Base-by-base conservation (phyloP, 352 stramenopile genomes). In the Thraustochytrium sp. region DNA sequence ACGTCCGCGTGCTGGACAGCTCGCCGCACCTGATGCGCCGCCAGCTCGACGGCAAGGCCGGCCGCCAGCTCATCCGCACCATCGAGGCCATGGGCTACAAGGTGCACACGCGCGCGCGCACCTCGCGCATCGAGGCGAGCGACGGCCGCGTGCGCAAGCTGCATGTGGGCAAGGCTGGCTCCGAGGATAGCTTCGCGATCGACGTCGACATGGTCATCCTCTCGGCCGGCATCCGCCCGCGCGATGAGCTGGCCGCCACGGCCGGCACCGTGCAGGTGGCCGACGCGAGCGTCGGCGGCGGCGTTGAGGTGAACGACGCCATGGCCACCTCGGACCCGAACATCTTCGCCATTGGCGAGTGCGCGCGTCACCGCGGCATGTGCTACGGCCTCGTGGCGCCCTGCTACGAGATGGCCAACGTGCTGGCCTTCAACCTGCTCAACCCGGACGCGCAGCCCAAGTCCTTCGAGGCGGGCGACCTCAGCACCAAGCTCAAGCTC, bases 401-500 rank as follows among this genome's bases (percentile, higher is more conserved):
- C 0, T 92, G 93, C 26, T 96, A 97, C 86, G 89, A 93, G 49
- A 97, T 97, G 93, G 92, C 93, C 1, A 91, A 93, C 75, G 90
- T 91, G 16, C 88, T 93, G 59, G 91, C 93, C 18, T 94, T 95
- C 83, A 91, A 93, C 80, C 85, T 97, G 26, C 89, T 90, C 0
- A 75, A 89, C 49, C 46, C 37, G 31, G 3, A 34, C 36, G 82
- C 72, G 11, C 85, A 91, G 44, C 82, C 86, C 3, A 87, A 90
- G 38, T 63, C 86, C 8, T 97, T 96, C 87, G 92, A 86, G 0
- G 91, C 92, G 62, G 92, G 90, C 23, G 93, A 97, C 86, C 90
- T 95, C 84, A 95, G 91, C 1, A 97, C 93, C 16, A 97, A 97
- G 85, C 89, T 97, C 56, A 97, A 97, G 87, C 89, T 97, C 55